Conservation (phyloP, 257 asterid genomes). For the Marsdenia floribunda region DNA sequence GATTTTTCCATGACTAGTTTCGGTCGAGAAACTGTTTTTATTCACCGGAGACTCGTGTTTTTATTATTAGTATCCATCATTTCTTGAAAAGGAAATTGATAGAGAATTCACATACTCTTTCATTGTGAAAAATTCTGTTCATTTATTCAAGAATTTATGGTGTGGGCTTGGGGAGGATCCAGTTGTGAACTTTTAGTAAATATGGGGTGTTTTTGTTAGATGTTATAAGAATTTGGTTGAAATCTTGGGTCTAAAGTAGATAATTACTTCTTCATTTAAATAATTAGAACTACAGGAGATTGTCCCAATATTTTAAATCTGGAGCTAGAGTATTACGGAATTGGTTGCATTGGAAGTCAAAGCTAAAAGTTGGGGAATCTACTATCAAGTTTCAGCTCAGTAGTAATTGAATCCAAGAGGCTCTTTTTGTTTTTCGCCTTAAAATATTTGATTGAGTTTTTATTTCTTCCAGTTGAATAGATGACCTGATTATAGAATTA, state of each 20-base stretch:
- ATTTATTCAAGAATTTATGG: neutral
- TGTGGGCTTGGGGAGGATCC: neutral
- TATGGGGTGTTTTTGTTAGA: neutral
- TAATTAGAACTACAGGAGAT: neutral
- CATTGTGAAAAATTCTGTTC: neutral
- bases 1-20: neutral
- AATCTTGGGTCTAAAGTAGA: neutral
- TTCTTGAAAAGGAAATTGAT: neutral
- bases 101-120: neutral
- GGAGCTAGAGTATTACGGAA: neutral
- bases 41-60: neutral
- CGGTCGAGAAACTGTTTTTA: neutral
- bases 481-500: neutral
- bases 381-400: constrained; percentile 1
- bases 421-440: neutral
- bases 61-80: neutral
- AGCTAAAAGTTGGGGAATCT: neutral
- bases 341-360: neutral
- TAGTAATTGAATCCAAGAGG: neutral
- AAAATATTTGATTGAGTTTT: neutral
- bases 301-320: neutral
- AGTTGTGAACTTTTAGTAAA: neutral
- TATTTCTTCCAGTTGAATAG: neutral
- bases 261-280: neutral
- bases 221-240: neutral